Evolutionary conservation across 1,284 basidiomycete species (phyloP).

Genomic region (Porodaedalea pini): DNA sequence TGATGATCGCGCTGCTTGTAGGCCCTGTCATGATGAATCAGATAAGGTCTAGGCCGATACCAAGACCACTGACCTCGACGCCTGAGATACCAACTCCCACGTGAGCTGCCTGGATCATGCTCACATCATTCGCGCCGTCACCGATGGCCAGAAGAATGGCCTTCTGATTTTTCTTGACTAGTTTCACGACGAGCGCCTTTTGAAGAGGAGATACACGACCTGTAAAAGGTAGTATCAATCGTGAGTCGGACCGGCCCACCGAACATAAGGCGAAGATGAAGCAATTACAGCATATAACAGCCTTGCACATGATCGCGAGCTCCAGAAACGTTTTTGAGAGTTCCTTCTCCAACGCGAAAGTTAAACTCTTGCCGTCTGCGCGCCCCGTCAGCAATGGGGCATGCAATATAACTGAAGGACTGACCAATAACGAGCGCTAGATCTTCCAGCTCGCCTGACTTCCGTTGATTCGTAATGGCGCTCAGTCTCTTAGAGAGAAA

Average conservation of each 20-base stretch:
- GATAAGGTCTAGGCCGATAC: not conserved
- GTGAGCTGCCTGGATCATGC: conserved; percentile 96
- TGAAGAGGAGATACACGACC: conserved; percentile 97
- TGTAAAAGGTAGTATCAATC: conserved; percentile 30
- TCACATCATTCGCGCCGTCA: conserved; percentile 96
- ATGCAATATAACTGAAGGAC: conserved; percentile 21
- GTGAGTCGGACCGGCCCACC: not conserved
- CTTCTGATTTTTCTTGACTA: conserved; percentile 95
- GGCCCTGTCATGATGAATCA: conserved; percentile 52
- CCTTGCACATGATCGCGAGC: conserved; percentile 97
- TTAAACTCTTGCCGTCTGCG: conserved; percentile 92
- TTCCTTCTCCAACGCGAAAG: conserved; percentile 91
- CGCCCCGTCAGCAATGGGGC: not conserved
- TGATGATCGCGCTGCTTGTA: conserved; percentile 95
- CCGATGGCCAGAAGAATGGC: conserved; percentile 93
- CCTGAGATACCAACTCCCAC: conserved; percentile 98
- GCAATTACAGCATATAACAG: conserved; percentile 89
- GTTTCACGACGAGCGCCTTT: conserved; percentile 96
- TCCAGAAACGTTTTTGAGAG: conserved; percentile 88
- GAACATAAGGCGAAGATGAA: not conserved
- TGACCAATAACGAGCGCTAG: conserved; percentile 91
- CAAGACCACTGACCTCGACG: conserved; percentile 65
- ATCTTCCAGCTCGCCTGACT: conserved; percentile 89
- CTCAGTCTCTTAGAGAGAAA: conserved; percentile 85
- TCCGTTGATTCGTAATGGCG: conserved; percentile 91